A percentile compares a stretch with the other conserved stretches of the same genome.
These are phyloP conservation scores for Leptographium galeiforme DNA, from an alignment of 2,329 filamentous ascomycete species.

Conservation along the genomic window DNA sequence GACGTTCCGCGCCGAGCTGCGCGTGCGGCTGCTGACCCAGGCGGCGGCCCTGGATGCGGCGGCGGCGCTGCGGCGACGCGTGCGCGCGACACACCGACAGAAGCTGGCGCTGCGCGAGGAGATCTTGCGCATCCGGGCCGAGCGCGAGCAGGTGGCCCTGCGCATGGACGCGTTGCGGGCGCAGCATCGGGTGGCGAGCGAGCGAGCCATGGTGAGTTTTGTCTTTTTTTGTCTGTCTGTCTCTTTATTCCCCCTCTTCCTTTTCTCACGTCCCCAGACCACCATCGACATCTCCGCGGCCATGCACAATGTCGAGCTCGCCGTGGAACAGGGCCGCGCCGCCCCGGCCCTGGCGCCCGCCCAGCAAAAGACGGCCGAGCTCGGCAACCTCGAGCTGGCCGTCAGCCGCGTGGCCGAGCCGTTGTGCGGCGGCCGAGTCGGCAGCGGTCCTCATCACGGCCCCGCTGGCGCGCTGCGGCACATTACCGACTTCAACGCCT, in stretches of 20 bases:
- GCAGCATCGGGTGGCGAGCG: conserved; percentile 42
- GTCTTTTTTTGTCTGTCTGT: not conserved
- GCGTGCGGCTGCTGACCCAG: conserved; percentile 42
- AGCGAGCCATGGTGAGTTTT: conserved; percentile 33
- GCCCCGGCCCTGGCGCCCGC: conserved; percentile 30
- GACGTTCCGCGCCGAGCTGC: conserved; percentile 44
- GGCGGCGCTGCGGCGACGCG: conserved; percentile 42
- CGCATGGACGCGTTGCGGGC: conserved; percentile 50
- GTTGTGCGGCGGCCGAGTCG: conserved; percentile 33
- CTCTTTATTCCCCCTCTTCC: not conserved
- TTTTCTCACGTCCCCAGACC: conserved; percentile 21
- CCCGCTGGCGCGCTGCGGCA: conserved; percentile 31
- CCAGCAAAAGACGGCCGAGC: conserved; percentile 33
- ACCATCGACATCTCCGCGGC: conserved; percentile 41
- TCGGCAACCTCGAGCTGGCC: conserved; percentile 43
- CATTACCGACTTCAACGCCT: conserved; percentile 48
- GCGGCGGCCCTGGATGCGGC: conserved; percentile 47
- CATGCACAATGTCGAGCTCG: conserved; percentile 50
- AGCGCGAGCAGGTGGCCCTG: conserved; percentile 48
- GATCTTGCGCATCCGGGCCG: conserved; percentile 43
- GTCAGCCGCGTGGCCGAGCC: conserved; percentile 41
- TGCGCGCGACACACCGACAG: conserved; percentile 42
- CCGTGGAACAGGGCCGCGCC: conserved; percentile 27
- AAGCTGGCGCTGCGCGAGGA: conserved; percentile 44
- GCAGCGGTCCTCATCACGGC: conserved; percentile 18